Base-by-base conservation (phyloP, 73 alveolate species). In the Paramecium bursaria region DNA sequence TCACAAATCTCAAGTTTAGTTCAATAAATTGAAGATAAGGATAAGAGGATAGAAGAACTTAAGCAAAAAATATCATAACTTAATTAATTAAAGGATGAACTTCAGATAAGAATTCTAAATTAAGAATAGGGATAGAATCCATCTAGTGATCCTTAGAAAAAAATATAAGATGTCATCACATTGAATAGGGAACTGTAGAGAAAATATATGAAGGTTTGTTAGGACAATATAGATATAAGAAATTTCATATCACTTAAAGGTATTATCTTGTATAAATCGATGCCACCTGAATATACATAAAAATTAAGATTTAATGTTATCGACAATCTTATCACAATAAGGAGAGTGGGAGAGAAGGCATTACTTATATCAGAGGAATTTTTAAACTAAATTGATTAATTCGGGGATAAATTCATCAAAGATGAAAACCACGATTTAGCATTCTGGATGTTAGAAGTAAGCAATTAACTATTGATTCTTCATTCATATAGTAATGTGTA, bases 371-470 rank as follows among this genome's bases (percentile, higher is more conserved):
- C 82, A 1, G 82, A 67, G 19, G 82, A 67, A 67, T 67, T 67
- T 31, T 67, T 67, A 42, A 19, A 3, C 15, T 4, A 31, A 35
- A 14, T 67, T 15, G 82, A 67, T 39, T 39, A 31, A 39, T 35
- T 15, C 4, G 35, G 82, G 19, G 82, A 67, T 19, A 67, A 67
- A 42, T 67, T 67, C 2, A 67, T 67, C 2, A 67, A 21, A 42
- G 82, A 67, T 7, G 82, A 67, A 27, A 30, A 25, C 9, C 44
- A 67, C 19, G 82, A 67, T 33, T 67, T 67, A 67, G 82, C 50
- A 14, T 67, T 67, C 44, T 67, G 82, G 82, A 67, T 67, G 82
- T 67, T 67, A 39, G 35, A 42, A 19, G 53, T 14, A 67, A 67
- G 27, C 26, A 27, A 7, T 47, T 67, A 15, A 30, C n/a, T 67